Base-by-base conservation (phyloP, 2,329 filamentous ascomycete species). In the Colletotrichum coccodes region DNA sequence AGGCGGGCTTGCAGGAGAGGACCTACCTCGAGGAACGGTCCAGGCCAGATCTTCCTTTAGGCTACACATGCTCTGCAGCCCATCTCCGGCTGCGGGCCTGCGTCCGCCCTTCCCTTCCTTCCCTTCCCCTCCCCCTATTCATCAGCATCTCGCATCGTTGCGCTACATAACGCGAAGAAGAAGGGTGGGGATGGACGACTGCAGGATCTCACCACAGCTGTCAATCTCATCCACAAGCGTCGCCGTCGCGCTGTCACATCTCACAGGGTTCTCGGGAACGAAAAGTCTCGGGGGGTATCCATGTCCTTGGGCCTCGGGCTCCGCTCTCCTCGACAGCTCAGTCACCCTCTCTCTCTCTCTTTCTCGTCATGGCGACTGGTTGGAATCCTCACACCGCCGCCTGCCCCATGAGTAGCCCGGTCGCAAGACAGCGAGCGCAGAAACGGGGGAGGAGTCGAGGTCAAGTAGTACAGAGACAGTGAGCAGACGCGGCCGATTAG, bases 181-280 rank as follows among this genome's bases (percentile, higher is more conserved):
- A 23, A 28, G 12, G 16, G 12, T 23, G 53, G 28, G 36, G 52
- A 42, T 42, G 38, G 28, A 30, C 6, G n/a, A 53, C 52, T 68
- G 65, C 65, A 68, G 65, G 60, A 68, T 68, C 65, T 68, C 65
- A 68, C 47, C 16, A 59, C 30, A 47, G 58, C 47, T 54, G 57
- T 57, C 59, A 64, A 57, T 58, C 54, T 46, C n/a, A 16, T 34
- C 36, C 59, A 34, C n/a, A 40, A 32, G 30, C 23, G 42, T 42
- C 21, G 38, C 53, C 52, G 38, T 54, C 46, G 64, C 21, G 38
- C 53, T 58, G 38, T 54, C 46, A 68, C 46, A 52, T 68, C n/a
- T 64, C 38, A 68, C 52, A 58, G 64, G 34, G 23, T 12, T 16
- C 38, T 21, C n/a, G 46, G 54, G 54, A 58, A 58, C 28, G n/a